Evolutionary conservation across 768 basidiomycete genomes (phyloP), one percentile per base, ranked within the genome.

Genomic region (Suillus luteus): DNA sequence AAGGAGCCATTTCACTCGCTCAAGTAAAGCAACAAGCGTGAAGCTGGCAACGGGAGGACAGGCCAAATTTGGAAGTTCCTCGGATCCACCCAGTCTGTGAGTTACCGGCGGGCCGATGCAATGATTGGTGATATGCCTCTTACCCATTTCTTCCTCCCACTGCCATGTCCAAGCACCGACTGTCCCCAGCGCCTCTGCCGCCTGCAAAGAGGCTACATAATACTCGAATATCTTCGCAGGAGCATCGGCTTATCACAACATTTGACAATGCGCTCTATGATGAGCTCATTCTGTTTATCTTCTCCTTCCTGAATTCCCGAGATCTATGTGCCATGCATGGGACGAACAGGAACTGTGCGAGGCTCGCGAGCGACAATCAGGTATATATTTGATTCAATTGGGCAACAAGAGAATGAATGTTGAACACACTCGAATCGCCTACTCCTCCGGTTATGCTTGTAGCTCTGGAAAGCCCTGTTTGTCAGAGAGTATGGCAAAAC

Each of bases 381-480:
- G 83, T 86, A 78, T 69, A 74, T 79, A 73, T 66, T 70, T 70
- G 65, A 57, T 65, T 65, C 60, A 22, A 64, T 31, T 51, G 59
- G 24, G 17, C 15, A 38, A 38, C 43, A 40, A 57, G 48, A 54
- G 27, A 66, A 46, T 62, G 62, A 37, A 65, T 65, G 61, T 73
- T 71, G 65, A 75, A 62, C 62, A 11, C 59, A 33, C 61, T 37
- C 61, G 55, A 19, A 38, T 65, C 48, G 62, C 38, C 46, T 46
- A 43, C 37, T 66, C 52, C 52, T 59, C 54, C 22, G 24, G 57
- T 57, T 19, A 17, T 12, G 27, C 54, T 55, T 60, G 37, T 73
- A 86, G 83, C 80, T 93, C 37, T 93, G 92, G 92, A 86, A 84
- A 73, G 73, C 73, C 4, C 78, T 90, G 44, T 93, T 90, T 70